A percentile compares a stretch with the other conserved stretches of the same genome.
Evolutionary conservation across 768 basidiomycete genomes (phyloP).

Genomic region (Auricularia sp.): DNA sequence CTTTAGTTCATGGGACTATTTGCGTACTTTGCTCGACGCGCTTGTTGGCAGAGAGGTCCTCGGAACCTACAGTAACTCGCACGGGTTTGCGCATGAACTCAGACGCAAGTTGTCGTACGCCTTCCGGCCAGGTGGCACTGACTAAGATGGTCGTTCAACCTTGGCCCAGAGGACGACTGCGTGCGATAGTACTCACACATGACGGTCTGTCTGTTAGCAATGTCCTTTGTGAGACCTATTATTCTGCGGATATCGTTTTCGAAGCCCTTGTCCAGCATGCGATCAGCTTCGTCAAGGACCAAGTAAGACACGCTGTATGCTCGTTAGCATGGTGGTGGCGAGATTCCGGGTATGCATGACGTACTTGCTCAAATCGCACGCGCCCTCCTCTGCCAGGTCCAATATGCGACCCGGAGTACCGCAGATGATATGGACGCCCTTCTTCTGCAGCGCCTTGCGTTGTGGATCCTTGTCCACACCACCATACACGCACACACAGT

Average conservation of each 20-base stretch:
- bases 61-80: slow-evolving; percentile 88
- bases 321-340: slow-evolving; percentile 4
- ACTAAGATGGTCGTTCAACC: slow-evolving; percentile 34
- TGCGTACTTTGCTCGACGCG: slow-evolving; percentile 66
- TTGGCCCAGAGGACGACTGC: background rate
- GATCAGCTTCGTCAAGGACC: slow-evolving; percentile 94
- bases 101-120: slow-evolving; percentile 78
- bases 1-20: background rate
- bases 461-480: slow-evolving; percentile 90
- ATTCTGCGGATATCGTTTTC: slow-evolving; percentile 95
- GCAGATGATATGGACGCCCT: slow-evolving; percentile 62
- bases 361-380: slow-evolving; percentile 62
- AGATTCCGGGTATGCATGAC: background rate
- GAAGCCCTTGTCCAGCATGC: slow-evolving; percentile 97
- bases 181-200: slow-evolving; percentile 57
- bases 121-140: slow-evolving; percentile 97
- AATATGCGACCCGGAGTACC: slow-evolving; percentile 92
- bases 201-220: slow-evolving; percentile 73
- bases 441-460: slow-evolving; percentile 52
- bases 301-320: slow-evolving; percentile 68
- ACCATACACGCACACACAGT: slow-evolving; percentile 83
- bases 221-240: slow-evolving; percentile 62
- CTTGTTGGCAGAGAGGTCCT: slow-evolving; percentile 89
- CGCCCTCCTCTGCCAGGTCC: slow-evolving; percentile 84
- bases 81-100: slow-evolving; percentile 82